phyloP scores from a whole-genome alignment of 176 grass and related monocot genomes.

The Ampelocalamus luodianensis region DNA sequence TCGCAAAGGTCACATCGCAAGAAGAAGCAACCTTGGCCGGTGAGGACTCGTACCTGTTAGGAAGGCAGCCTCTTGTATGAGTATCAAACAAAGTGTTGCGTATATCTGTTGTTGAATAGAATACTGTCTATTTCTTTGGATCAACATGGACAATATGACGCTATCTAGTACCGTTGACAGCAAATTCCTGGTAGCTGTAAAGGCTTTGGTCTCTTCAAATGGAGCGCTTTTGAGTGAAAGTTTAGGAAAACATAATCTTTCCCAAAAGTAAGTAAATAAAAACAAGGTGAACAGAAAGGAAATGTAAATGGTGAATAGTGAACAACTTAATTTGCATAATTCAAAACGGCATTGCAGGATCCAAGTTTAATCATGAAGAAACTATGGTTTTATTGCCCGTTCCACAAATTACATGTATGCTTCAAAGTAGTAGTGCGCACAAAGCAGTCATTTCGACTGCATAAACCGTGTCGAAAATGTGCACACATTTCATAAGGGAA shows the following conservation, averaged over 20 bases:
- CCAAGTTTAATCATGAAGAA: neutral
- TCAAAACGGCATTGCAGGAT: neutral
- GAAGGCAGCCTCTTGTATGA: conserved; percentile 9
- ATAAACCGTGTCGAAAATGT: neutral
- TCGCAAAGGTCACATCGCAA: conserved; percentile 81
- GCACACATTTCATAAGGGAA: neutral
- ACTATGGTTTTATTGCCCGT: neutral
- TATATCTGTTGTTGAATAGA: neutral
- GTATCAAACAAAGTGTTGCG: conserved; percentile 10
- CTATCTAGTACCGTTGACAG: neutral
- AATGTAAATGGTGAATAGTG: neutral
- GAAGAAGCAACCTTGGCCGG: conserved; percentile 72
- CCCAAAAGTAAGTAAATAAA: conserved; percentile 21
- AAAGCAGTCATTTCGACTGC: neutral
- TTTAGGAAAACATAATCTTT: neutral
- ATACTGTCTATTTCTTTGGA: neutral
- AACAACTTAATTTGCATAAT: neutral
- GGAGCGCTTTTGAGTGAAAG: conserved; percentile 3
- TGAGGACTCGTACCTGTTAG: conserved; percentile 70
- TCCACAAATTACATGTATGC: neutral
- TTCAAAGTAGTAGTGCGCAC: neutral
- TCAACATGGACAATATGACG: conserved; percentile 12
- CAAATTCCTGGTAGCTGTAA: neutral
- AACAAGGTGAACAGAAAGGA: neutral
- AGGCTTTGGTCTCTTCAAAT: neutral